phyloP scores from a whole-genome alignment of 441 rosid genomes.

The Theobroma grandiflorum region DNA sequence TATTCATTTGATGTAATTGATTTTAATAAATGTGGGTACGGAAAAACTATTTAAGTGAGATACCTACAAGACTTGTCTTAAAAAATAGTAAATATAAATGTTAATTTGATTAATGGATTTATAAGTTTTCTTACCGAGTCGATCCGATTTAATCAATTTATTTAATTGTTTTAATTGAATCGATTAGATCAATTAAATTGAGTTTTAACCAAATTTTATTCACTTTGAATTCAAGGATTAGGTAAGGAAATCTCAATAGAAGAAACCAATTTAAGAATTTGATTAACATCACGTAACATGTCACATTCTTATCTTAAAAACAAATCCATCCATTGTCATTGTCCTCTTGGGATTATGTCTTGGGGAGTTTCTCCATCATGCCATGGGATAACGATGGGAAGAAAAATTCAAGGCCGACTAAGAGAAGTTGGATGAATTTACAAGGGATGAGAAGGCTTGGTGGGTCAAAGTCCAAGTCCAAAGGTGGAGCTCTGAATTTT shows the following conservation, averaged over 20 bases:
- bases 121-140: no score
- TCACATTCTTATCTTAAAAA: not conserved
- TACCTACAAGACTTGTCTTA: no score
- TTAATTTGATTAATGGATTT: no score
- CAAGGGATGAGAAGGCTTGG: not conserved
- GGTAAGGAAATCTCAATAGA: not conserved
- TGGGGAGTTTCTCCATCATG: not conserved
- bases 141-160: no score
- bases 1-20: no score
- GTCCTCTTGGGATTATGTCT: not conserved
- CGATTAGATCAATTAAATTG: no score
- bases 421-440: not conserved
- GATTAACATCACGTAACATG: not conserved
- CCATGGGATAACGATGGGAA: not conserved
- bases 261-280: not conserved
- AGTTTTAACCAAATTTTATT: no score
- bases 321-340: not conserved
- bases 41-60: no score
- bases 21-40: no score
- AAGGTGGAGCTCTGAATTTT: constrained; percentile 3
- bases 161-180: no score
- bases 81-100: no score
- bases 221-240: no score
- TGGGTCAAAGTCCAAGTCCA: not conserved
- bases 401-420: not conserved